Conservation (phyloP, 1,139 yeast species). For the Petasospora fabianii region DNA sequence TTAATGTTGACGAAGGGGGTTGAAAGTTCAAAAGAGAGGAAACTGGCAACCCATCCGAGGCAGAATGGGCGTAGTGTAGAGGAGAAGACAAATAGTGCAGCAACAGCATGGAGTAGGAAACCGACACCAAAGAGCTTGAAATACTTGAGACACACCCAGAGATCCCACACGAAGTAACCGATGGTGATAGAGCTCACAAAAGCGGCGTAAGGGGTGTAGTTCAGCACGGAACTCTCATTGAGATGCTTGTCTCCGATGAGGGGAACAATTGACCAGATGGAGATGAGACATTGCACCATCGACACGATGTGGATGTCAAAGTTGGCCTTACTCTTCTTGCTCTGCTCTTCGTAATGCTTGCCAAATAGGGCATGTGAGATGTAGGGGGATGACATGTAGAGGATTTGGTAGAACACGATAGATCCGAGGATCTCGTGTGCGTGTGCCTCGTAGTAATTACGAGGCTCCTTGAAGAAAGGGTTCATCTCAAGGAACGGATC, state of each 20-base stretch:
- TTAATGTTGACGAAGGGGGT: slow-evolving; percentile 93
- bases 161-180: slow-evolving; percentile 93
- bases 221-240: slow-evolving; percentile 43
- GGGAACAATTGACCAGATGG: slow-evolving; percentile 53
- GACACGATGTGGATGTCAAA: slow-evolving; percentile 90
- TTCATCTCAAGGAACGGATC: slow-evolving; percentile 16
- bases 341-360: slow-evolving; percentile 44
- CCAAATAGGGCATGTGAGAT: slow-evolving; percentile 46
- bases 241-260: slow-evolving; percentile 54
- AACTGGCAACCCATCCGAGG: slow-evolving; percentile 79
- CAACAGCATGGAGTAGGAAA: slow-evolving; percentile 77
- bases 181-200: slow-evolving; percentile 67
- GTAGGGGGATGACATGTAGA: slow-evolving; percentile 41
- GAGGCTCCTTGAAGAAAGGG: slow-evolving; percentile 15
- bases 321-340: slow-evolving; percentile 51
- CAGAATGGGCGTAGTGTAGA: slow-evolving; percentile 67
- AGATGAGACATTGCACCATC: slow-evolving; percentile 70
- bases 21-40: slow-evolving; percentile 81
- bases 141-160: slow-evolving; percentile 58
- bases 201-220: slow-evolving; percentile 72
- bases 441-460: slow-evolving; percentile 36
- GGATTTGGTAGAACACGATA: slow-evolving; percentile 40
- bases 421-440: slow-evolving; percentile 50
- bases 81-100: slow-evolving; percentile 70
- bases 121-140: slow-evolving; percentile 73